phyloP scores from a whole-genome alignment of 768 basidiomycete genomes.

The Leccinum arenicola region DNA sequence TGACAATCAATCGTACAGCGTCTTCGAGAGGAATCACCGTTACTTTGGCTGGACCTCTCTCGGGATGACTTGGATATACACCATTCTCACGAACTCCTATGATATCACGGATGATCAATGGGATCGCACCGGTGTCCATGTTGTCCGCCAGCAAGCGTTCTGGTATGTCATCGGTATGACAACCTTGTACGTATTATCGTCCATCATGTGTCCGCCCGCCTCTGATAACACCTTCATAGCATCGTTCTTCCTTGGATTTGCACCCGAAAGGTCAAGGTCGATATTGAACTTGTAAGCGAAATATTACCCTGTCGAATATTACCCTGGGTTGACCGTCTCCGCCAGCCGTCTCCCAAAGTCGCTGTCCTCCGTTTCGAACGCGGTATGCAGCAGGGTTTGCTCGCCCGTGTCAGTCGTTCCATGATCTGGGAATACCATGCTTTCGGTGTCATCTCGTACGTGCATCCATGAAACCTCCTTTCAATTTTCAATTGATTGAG shows the following conservation, averaged over 20 bases:
- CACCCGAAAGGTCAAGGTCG: constrained; percentile 67
- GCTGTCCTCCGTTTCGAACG: constrained; percentile 76
- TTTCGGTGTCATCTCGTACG: constrained; percentile 75
- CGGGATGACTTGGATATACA: constrained; percentile 59
- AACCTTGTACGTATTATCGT: constrained; percentile 49
- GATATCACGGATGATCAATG: constrained; percentile 53
- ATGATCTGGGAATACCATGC: constrained; percentile 81
- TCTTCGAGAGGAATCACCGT: constrained; percentile 78
- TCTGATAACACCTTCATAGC: constrained; percentile 33
- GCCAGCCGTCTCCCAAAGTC: constrained; percentile 74
- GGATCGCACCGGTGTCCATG: constrained; percentile 50
- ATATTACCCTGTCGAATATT: background rate
- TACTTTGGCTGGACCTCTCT: constrained; percentile 76
- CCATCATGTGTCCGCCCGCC: background rate
- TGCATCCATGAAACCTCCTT: constrained; percentile 1
- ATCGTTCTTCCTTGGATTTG: constrained; percentile 75
- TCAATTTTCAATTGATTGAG: constrained; percentile 8
- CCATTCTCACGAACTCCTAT: constrained; percentile 64
- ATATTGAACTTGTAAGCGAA: constrained; percentile 66
- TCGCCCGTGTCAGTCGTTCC: constrained; percentile 70
- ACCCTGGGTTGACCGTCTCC: constrained; percentile 3
- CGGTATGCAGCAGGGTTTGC: constrained; percentile 81
- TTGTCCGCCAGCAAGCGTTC: constrained; percentile 70
- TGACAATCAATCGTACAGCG: constrained; percentile 35
- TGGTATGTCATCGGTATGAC: constrained; percentile 78